phyloP scores from a whole-genome alignment of 306 rosid species.

The Vigna angularis region DNA sequence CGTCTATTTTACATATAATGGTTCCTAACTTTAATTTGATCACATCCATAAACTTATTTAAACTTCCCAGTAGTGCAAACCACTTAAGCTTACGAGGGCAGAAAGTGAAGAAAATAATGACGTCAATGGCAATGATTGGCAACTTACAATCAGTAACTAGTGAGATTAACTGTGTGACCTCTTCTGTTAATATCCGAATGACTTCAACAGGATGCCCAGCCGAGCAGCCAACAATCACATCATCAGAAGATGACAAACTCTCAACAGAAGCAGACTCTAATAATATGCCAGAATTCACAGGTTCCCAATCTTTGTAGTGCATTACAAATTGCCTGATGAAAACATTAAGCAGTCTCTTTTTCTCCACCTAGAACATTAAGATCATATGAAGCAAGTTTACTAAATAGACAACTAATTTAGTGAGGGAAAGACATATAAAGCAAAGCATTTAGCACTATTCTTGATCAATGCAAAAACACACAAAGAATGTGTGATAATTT shows the following conservation, averaged over 20 bases:
- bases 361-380: constrained; percentile 72
- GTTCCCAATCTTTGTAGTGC: constrained; percentile 87
- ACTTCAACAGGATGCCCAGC: constrained; percentile 95
- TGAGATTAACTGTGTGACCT: constrained; percentile 71
- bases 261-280: constrained; percentile 68
- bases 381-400: constrained; percentile 14
- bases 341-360: constrained; percentile 80
- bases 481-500: background rate
- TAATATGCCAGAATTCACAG: constrained; percentile 66
- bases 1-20: constrained; percentile 29
- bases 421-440: constrained; percentile 33
- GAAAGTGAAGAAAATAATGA: constrained; percentile 26
- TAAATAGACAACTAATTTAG: constrained; percentile 31
- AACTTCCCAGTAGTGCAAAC: constrained; percentile 32
- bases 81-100: constrained; percentile 2
- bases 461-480: constrained; percentile 29
- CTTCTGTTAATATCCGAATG: constrained; percentile 74
- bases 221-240: constrained; percentile 81
- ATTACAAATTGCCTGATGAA: constrained; percentile 89
- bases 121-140: constrained; percentile 18
- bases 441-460: constrained; percentile 12
- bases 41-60: constrained; percentile 29
- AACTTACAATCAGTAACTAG: constrained; percentile 85
- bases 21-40: constrained; percentile 18
- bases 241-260: constrained; percentile 55